Conservation (phyloP, 208 protist genomes). For the Trypanosoma avium region DNA sequence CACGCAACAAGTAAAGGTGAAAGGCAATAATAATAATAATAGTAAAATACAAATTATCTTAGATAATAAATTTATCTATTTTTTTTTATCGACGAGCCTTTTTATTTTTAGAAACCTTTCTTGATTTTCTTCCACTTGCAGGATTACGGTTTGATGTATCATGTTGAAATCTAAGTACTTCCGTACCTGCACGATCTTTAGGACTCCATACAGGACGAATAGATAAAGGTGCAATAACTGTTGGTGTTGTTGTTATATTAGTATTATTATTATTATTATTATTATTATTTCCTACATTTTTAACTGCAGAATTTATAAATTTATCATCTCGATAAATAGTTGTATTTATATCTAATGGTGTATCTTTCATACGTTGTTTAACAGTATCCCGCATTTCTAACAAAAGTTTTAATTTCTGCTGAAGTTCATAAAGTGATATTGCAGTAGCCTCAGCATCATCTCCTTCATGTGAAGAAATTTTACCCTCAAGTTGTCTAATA, state of each 20-base stretch:
- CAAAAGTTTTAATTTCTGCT: conserved; percentile 75
- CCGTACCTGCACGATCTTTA: background rate
- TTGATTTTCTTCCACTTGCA: conserved; percentile 1
- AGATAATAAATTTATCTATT: too few relatives aligned
- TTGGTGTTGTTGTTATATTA: background rate
- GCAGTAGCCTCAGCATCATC: conserved; percentile 70
- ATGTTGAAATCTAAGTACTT: conserved; percentile 21
- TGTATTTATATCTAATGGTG: background rate
- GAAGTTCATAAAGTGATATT: conserved; percentile 69
- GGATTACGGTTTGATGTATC: background rate
- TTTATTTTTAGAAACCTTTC: conserved; percentile 14
- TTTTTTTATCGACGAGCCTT: conserved; percentile 13
- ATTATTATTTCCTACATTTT: too few relatives aligned
- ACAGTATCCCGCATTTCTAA: conserved; percentile 81
- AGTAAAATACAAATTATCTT: too few relatives aligned
- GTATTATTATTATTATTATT: background rate
- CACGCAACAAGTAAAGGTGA: too few relatives aligned
- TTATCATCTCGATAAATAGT: conserved; percentile 3
- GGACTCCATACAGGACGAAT: conserved; percentile 14
- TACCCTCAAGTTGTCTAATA: conserved; percentile 80
- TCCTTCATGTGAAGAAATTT: conserved; percentile 49
- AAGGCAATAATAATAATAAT: too few relatives aligned
- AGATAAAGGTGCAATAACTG: conserved; percentile 7
- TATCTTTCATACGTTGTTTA: conserved; percentile 45
- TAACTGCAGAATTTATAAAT: background rate